phyloP scores from a whole-genome alignment of 108 stramenopile genomes.

The Cylindrotheca fusiformis region DNA sequence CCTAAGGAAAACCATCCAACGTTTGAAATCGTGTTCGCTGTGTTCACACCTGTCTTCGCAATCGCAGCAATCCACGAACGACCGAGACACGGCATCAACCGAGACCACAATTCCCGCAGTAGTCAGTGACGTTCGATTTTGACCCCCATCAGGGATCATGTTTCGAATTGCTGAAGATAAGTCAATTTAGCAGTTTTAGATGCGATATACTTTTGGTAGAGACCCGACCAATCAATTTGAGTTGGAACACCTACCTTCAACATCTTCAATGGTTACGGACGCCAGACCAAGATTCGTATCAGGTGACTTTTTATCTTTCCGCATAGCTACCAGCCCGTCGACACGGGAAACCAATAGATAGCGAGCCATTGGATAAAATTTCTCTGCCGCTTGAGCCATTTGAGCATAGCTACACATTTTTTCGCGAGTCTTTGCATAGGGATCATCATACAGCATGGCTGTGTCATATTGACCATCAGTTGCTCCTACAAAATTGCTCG shows the following conservation, averaged over 20 bases:
- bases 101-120: background rate
- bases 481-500: background rate
- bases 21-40: too few species aligned
- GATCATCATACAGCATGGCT: background rate
- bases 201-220: background rate
- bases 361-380: background rate
- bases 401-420: background rate
- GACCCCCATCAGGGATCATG: background rate
- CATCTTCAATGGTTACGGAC: background rate
- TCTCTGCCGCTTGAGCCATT: background rate
- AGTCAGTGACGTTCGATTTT: background rate
- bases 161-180: background rate
- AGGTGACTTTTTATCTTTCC: background rate
- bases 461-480: background rate
- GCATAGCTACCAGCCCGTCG: background rate
- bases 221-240: too few species aligned
- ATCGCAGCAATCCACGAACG: background rate
- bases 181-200: background rate
- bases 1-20: background rate
- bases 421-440: background rate
- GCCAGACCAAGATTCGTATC: background rate
- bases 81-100: background rate
- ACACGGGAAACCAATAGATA: background rate
- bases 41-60: too few species aligned
- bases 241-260: too few species aligned